Evolutionary conservation across 176 grass and related monocot species (phyloP).

Genomic region (Triticum dicoccoides): DNA sequence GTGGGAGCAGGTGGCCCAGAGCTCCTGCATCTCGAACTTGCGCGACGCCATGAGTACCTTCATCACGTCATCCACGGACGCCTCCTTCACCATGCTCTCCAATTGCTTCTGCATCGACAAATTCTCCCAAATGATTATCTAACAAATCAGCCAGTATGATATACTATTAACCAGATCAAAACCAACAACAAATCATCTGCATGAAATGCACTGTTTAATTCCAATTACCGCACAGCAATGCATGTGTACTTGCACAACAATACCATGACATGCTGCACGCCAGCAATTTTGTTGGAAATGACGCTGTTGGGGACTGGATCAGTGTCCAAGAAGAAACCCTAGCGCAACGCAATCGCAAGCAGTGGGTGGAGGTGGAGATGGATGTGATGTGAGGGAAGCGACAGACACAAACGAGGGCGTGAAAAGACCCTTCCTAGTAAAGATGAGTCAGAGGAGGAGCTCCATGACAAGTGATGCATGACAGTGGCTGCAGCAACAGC

Average conservation of each 20-base stretch:
- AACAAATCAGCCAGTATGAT: too few species aligned
- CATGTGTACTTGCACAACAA: not conserved
- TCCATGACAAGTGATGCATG: constrained; percentile 64
- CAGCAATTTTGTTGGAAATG: constrained; percentile 66
- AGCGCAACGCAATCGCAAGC: constrained; percentile 17
- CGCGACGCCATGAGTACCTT: constrained; percentile 92
- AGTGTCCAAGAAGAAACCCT: constrained; percentile 47
- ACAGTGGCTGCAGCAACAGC: constrained; percentile 36
- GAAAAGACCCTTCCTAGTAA: constrained; percentile 96
- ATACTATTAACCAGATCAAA: not conserved
- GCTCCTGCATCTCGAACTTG: constrained; percentile 86
- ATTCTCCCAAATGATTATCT: not conserved
- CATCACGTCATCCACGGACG: constrained; percentile 91
- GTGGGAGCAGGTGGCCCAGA: constrained; percentile 84
- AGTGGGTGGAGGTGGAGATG: constrained; percentile 8
- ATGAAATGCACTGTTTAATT: constrained; percentile 35
- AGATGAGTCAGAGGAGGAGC: constrained; percentile 37
- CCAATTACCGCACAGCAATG: not conserved
- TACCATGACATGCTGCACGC: constrained; percentile 13
- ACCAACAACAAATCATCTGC: not conserved
- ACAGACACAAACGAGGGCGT: constrained; percentile 52
- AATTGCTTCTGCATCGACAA: constrained; percentile 74
- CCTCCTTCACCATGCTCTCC: constrained; percentile 93
- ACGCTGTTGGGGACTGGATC: constrained; percentile 25
- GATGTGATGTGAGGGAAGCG: constrained; percentile 52